Conservation (phyloP, 257 asterid genomes). For the Marsdenia floribunda region DNA sequence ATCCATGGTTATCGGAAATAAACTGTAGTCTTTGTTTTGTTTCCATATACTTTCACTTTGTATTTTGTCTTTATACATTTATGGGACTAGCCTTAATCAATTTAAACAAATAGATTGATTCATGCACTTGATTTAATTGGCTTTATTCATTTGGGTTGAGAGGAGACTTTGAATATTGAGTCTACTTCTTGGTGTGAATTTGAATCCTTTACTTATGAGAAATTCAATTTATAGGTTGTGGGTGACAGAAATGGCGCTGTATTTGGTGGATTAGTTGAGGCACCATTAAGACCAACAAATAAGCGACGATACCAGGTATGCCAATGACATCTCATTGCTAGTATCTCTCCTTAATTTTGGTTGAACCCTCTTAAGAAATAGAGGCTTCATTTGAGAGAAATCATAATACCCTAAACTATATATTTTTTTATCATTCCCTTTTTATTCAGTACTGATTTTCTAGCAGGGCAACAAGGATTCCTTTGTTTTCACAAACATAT, state of each 20-base stretch:
- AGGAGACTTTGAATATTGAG: no score
- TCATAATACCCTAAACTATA: background rate
- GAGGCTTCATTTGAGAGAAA: background rate
- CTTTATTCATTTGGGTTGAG: no score
- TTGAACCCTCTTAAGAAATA: background rate
- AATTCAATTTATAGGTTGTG: constrained; percentile 54
- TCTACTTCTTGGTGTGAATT: background rate
- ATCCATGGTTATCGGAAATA: no score
- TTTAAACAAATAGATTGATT: no score
- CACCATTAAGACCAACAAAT: constrained; percentile 71
- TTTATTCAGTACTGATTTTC: constrained; percentile 17
- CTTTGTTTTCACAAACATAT: constrained; percentile 69
- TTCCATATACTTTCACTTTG: background rate
- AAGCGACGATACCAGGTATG: constrained; percentile 83
- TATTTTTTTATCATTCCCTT: background rate
- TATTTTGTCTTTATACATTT: background rate
- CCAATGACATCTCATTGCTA: constrained; percentile 1
- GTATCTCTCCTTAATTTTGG: background rate
- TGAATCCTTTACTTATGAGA: background rate
- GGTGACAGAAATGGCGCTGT: constrained; percentile 87
- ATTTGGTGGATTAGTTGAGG: constrained; percentile 95
- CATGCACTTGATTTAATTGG: no score
- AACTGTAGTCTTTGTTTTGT: background rate
- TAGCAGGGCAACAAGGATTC: constrained; percentile 66
- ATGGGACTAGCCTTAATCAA: background rate